Conservation (phyloP, 352 stramenopile genomes). For the Globisporangium alternatum region DNA sequence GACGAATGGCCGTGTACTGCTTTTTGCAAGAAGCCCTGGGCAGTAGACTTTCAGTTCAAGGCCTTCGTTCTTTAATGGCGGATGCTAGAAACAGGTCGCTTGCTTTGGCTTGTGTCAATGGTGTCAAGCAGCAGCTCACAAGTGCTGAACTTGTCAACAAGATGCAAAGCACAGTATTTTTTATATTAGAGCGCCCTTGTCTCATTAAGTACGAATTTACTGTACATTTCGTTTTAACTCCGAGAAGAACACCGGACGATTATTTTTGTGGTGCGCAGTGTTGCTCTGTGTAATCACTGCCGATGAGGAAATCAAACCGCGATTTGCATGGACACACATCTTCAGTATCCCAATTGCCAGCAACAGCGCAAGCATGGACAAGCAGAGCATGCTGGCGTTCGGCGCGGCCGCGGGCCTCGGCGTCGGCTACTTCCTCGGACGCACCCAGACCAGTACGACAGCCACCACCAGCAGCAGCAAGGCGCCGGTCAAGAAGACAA, state of each 20-base stretch:
- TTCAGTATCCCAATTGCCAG: slow-evolving; percentile 13
- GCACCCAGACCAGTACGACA: slow-evolving; percentile 26
- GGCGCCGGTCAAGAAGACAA: background rate
- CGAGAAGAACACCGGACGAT: slow-evolving; percentile 1
- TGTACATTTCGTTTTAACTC: background rate
- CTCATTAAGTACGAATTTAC: background rate
- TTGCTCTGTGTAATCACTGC: background rate
- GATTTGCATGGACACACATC: background rate
- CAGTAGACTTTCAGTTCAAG: no score
- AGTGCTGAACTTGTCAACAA: background rate
- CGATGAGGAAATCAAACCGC: background rate
- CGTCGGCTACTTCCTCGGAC: slow-evolving; percentile 65
- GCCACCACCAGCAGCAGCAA: slow-evolving; percentile 2
- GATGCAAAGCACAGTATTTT: background rate
- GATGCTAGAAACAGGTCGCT: no score
- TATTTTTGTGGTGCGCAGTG: slow-evolving; percentile 14
- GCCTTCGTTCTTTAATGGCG: no score
- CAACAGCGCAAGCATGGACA: slow-evolving; percentile 40
- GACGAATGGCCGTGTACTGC: no score
- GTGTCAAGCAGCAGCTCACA: no score
- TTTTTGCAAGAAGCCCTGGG: no score
- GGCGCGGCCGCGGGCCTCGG: slow-evolving; percentile 60
- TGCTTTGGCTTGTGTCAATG: no score
- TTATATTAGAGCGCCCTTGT: background rate
- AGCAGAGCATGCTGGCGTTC: slow-evolving; percentile 58